Base-by-base conservation (phyloP, 305 asterid genomes). In the Fraxinus albicans region DNA sequence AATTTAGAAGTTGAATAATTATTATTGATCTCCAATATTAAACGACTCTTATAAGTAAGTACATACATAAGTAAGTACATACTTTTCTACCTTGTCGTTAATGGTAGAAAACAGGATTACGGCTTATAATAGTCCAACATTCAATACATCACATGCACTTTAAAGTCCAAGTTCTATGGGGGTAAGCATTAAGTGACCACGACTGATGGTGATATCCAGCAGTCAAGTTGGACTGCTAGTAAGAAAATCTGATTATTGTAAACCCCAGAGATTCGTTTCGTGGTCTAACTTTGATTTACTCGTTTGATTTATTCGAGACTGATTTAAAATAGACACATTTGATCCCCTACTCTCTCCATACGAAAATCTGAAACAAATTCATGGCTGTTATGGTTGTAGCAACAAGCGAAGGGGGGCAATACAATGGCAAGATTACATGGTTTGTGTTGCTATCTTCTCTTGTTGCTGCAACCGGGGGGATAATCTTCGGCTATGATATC, bases 381-480 rank as follows among this genome's bases (percentile, higher is more conserved):
- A 33, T 90, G 95, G 91, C 91, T 2, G 89, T 80, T 0, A 86
- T 87, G 8, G 77, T 87, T n/a, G 87, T 81, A n/a, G 73, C 84
- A 17, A 29, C 83, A 12, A 77, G 74, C 40, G 86, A 82, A 27
- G 85, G 72, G 53, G 73, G 40, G 67, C 80, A 85, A 9, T 90
- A 89, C 19, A 87, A 86, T 82, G 93, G 93, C 3, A 82, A 74
- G 80, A 77, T 92, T 21, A 92, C 96, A 1, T 55, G 76, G 81
- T 90, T 85, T 44, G 93, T 90, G 58, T 84, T 90, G 78, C 86
- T 88, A 33, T 88, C 96, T 7, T 92, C 89, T 17, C 83, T 89
- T 80, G 85, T 91, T 53, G 92, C 93, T 1, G 93, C 93, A 1
- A 83, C 89, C 1, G 95, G 95, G 9, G 93, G 95, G 44, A 80